Base-by-base conservation (phyloP, 2,329 filamentous ascomycete species). In the Orbilia quercus region DNA sequence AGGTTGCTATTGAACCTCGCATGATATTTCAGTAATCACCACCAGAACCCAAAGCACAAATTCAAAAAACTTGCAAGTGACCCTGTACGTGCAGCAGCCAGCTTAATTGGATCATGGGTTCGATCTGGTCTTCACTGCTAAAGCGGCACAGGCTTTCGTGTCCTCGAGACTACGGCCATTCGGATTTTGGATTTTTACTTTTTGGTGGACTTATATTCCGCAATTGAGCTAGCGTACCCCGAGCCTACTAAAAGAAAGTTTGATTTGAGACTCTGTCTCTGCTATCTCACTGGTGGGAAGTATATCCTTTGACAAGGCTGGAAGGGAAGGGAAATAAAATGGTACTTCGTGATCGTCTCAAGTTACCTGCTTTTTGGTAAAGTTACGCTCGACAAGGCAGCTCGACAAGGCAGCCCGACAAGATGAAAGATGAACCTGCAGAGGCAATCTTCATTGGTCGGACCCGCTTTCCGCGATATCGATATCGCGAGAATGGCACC, bases 401-500 rank as follows among this genome's bases (percentile, higher is more conserved):
- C 48, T 18, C 48, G 28, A 36, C 25, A 53, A 4, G 60, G 60
- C 23, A 28, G 54, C 60, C 60, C 60, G 55, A 53, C 55, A 62
- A 38, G 34, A 25, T 20, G 11, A 62, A 60, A 40, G 45, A 60
- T 7, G 65, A 70, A 58, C 53, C 66, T 58, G 58, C 58, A 65
- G 45, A 64, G 20, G 3, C 25, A 62, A 70, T 72, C 67, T 63
- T 64, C 59, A 65, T 72, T 64, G 67, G 36, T 47, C 54, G 25
- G 62, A 25, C 53, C 63, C 63, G 63, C 63, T 67, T 67, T 67
- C 53, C 45, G 51, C 63, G 63, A 53, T 67, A 67, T 67, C 63
- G 63, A 67, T 67, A 67, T 67, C 63, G 63, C 44, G 67, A 53
- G 40, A 72, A 72, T 72, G 57, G 59, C 67, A 72, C 67, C 58